Conservation (phyloP, 2,329 filamentous ascomycete species). For the Cercospora beticola region DNA sequence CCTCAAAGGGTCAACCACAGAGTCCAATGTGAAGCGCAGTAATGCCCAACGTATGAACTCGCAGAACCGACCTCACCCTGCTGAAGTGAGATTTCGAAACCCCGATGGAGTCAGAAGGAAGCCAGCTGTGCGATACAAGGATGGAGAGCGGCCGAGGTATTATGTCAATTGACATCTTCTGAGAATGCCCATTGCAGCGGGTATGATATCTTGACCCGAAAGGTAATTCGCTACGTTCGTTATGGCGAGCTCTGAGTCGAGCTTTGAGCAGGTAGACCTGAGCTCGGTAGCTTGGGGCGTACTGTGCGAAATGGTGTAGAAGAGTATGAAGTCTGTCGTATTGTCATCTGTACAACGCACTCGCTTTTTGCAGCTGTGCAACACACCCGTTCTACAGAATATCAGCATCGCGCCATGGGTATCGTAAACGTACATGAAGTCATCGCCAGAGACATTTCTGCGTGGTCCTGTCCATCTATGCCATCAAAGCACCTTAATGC, state of each 20-base stretch:
- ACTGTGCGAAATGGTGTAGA: not conserved
- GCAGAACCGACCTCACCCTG: not conserved
- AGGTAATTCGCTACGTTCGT: not conserved
- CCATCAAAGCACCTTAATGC: not conserved
- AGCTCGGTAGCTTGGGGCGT: not conserved
- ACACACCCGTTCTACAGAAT: not conserved
- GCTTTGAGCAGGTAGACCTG: not conserved
- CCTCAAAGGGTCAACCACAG: not conserved
- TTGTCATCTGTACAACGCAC: not conserved
- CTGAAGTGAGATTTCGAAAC: not conserved
- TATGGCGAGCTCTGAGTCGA: not conserved
- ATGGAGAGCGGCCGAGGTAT: not conserved
- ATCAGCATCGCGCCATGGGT: conserved; percentile 10
- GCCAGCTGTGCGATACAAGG: not conserved
- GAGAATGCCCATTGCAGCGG: not conserved
- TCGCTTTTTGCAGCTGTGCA: not conserved
- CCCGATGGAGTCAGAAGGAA: not conserved
- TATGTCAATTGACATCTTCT: not conserved
- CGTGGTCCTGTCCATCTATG: not conserved
- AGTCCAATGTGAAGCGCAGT: not conserved
- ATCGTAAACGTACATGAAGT: conserved; percentile 5
- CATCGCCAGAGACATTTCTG: not conserved
- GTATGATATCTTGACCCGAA: not conserved
- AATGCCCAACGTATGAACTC: not conserved
- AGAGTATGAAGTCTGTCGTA: not conserved